These are phyloP conservation scores for Cyamopsis tetragonoloba DNA, from an alignment of 306 rosid species.

Conservation along the genomic window DNA sequence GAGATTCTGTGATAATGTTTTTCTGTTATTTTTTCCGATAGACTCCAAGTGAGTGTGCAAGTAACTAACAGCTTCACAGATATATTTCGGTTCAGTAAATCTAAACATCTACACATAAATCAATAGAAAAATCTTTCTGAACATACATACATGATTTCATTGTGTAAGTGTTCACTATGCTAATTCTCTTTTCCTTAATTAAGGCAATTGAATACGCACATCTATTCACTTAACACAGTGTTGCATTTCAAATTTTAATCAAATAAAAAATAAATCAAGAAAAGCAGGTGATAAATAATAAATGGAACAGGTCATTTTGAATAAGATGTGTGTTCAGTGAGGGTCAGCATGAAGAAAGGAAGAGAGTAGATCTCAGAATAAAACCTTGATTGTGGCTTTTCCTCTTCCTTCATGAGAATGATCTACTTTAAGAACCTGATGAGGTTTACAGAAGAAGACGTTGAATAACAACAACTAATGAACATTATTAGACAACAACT, in stretches of 20 bases:
- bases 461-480: not conserved
- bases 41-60: not conserved
- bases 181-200: conserved; percentile 6
- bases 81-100: not conserved
- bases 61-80: not conserved
- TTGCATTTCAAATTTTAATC: not conserved
- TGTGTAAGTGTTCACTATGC: not conserved
- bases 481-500: not conserved
- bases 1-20: not conserved
- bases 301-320: conserved; percentile 9
- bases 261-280: not conserved
- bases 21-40: not conserved
- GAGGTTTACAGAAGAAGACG: not conserved
- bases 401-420: conserved; percentile 99
- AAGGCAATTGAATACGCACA: not conserved
- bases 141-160: not conserved
- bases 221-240: not conserved
- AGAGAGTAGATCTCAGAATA: conserved; percentile 13
- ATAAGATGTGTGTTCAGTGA: not conserved
- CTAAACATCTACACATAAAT: too few species aligned
- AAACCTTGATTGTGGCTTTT: conserved; percentile 91
- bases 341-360: not conserved
- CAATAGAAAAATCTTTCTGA: not conserved
- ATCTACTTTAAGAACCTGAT: conserved; percentile 79
- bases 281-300: not conserved